Evolutionary conservation across 495 filamentous ascomycete genomes (phyloP), one percentile per base, ranked within the genome.

Genomic region (Neurospora sp.): DNA sequence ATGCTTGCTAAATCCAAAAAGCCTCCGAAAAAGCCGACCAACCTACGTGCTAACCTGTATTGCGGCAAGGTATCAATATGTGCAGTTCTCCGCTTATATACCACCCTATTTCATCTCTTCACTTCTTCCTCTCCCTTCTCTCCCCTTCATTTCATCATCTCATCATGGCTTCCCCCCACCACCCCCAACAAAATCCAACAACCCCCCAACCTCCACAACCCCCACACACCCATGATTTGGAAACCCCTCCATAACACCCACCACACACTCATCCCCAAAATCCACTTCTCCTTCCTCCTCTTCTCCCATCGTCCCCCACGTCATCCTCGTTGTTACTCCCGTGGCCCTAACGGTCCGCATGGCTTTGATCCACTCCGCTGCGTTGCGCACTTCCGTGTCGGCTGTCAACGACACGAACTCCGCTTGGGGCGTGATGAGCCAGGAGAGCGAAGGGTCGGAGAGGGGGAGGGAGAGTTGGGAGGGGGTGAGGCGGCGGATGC

Each of bases 341-440:
- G 69, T 40, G 0, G 71, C 71, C 15, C 66, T 36, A 31, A 72
- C 80, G 9, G 77, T 73, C 5, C 75, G 73, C 76, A 79, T 76
- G 0, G 73, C 80, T 38, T 71, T 39, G 4, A 88, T 73, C 82
- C 82, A 84, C 48, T 83, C 81, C 38, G 76, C 80, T 17, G 85
- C 86, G 36, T 82, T 74, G 8, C 76, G 72, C 17, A 86, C 75
- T 24, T 79, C 82, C 21, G 82, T 83, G 28, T 84, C 81, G 13
- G 80, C 82, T 9, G 79, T 77, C 0, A 87, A 79, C n/a, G 77
- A 78, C n/a, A 88, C 77, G 77, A 85, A 87, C 13, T 85, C 83
- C 7, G 74, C 76, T 39, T 78, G 72, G 2, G 77, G 75, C 2
- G 82, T 82, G 62, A 84, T 73, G 54, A 87, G 71, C 72, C 83